Evolutionary conservation across 192 early-diverging fungal genomes (phyloP).

Genomic region (Phycomyces blakesleeanus): DNA sequence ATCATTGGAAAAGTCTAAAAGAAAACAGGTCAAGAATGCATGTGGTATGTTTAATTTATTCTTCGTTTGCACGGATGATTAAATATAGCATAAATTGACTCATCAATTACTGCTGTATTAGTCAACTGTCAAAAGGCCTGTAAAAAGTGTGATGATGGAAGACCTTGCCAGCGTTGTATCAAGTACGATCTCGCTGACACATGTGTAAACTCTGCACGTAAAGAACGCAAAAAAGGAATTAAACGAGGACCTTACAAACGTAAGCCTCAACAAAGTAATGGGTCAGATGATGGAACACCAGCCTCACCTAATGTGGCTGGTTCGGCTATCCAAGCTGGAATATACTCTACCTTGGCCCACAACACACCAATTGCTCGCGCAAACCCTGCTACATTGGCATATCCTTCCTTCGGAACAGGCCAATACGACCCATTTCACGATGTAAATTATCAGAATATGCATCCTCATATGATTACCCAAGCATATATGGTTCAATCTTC

Average conservation of each 20-base stretch:
- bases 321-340: slow-evolving; percentile 2
- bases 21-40: slow-evolving; percentile 87
- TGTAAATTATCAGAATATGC: slow-evolving; percentile 1
- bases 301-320: slow-evolving; percentile 9
- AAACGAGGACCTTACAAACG: slow-evolving; percentile 82
- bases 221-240: slow-evolving; percentile 77
- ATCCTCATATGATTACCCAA: slow-evolving; percentile 10
- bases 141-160: slow-evolving; percentile 84
- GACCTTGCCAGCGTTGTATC: slow-evolving; percentile 81
- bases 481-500: slow-evolving; percentile 1
- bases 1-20: slow-evolving; percentile 30
- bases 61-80: no score
- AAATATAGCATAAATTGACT: no score
- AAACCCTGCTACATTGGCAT: slow-evolving; percentile 9
- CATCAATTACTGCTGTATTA: no score
- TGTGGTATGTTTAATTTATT: slow-evolving; percentile 57
- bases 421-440: slow-evolving; percentile 24
- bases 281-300: slow-evolving; percentile 4
- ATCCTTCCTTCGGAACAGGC: slow-evolving; percentile 3
- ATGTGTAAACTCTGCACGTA: slow-evolving; percentile 74
- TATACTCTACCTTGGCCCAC: slow-evolving; percentile 2
- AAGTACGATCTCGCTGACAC: slow-evolving; percentile 62
- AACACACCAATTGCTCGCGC: slow-evolving; percentile 8
- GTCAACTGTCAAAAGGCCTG: slow-evolving; percentile 85
- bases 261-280: slow-evolving; percentile 24